Conservation (phyloP, 441 rosid genomes). For the Theobroma grandiflorum region DNA sequence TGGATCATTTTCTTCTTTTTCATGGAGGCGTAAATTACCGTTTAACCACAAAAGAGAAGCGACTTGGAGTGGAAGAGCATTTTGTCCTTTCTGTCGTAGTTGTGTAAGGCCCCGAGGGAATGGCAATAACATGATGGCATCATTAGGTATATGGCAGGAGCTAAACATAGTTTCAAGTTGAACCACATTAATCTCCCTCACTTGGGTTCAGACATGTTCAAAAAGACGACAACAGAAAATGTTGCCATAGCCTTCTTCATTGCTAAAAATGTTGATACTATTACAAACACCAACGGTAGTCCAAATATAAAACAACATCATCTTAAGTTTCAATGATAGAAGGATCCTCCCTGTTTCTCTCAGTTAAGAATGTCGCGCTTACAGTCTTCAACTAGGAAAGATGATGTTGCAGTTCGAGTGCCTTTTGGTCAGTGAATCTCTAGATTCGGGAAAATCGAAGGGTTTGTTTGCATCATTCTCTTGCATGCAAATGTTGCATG, state of each 20-base stretch:
- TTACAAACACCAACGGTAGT: not conserved
- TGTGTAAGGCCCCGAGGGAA: not conserved
- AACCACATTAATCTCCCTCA: not conserved
- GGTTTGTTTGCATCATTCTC: not conserved
- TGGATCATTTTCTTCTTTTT: too few relatives aligned
- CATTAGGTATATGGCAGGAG: not conserved
- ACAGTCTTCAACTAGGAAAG: not conserved
- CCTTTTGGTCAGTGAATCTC: not conserved
- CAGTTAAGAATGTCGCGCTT: not conserved
- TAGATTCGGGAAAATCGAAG: not conserved
- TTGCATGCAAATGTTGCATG: not conserved
- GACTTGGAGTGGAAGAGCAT: not conserved
- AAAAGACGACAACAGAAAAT: constrained; percentile 35
- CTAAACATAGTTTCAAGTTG: not conserved
- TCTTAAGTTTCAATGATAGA: not conserved
- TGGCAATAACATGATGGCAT: constrained; percentile 22
- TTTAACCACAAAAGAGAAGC: not conserved
- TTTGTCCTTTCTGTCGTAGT: not conserved
- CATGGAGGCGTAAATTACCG: too few relatives aligned
- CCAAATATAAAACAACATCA: not conserved
- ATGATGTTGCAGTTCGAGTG: not conserved
- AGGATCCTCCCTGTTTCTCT: not conserved
- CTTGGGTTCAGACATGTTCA: not conserved
- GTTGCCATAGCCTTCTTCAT: constrained; percentile 29
- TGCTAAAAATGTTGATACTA: not conserved